A percentile compares a stretch with the other conserved stretches of the same genome.
Conservation (phyloP, 257 asterid species). For the Plantago elongata region DNA sequence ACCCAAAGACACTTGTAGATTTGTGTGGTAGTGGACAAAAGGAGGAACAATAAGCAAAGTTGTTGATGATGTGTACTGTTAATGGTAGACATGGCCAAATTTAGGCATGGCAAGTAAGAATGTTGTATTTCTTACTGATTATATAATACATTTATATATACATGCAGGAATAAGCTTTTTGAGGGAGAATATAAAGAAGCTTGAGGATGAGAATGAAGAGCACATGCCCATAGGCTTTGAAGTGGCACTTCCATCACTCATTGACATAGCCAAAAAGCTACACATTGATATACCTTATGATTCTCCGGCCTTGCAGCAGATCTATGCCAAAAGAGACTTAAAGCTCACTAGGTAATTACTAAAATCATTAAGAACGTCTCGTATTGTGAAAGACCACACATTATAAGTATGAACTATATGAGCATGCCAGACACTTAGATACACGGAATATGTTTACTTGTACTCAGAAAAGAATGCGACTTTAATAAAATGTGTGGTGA, state of each 20-base stretch:
- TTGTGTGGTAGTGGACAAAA: neutral
- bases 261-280: slow-evolving; percentile 54
- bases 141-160: neutral
- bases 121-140: neutral
- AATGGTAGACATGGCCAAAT: neutral
- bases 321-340: slow-evolving; percentile 48
- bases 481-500: neutral
- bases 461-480: neutral
- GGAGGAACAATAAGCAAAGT: too few relatives aligned
- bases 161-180: slow-evolving; percentile 53
- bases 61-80: too few relatives aligned
- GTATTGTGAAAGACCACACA: too few relatives aligned
- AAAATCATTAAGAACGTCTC: neutral
- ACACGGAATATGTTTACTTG: neutral
- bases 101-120: too few relatives aligned
- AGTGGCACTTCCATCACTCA: slow-evolving; percentile 80
- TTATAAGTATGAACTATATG: too few relatives aligned
- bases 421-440: too few relatives aligned
- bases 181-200: slow-evolving; percentile 44
- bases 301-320: slow-evolving; percentile 48
- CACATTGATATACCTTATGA: slow-evolving; percentile 54
- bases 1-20: neutral
- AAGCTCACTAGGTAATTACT: slow-evolving; percentile 64
- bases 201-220: slow-evolving; percentile 64
- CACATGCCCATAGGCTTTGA: slow-evolving; percentile 98